Conservation (phyloP, 2,329 filamentous ascomycete species). For the Neurospora sp. region DNA sequence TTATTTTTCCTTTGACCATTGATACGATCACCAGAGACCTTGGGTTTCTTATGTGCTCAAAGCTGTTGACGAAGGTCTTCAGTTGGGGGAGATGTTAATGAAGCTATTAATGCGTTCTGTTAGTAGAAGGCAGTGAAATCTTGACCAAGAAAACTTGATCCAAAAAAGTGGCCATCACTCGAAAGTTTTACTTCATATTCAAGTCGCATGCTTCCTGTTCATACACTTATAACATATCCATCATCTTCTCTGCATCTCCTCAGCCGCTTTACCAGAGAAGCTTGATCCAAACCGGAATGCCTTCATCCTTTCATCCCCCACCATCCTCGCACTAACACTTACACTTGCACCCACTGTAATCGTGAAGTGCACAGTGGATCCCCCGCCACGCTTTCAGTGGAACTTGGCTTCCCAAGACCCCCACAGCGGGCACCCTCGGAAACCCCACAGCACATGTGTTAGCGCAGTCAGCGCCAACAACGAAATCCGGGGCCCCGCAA, state of each 20-base stretch:
- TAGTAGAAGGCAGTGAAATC: no score
- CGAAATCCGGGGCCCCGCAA: neutral
- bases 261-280: neutral
- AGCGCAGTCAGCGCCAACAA: neutral
- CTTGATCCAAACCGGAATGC: neutral
- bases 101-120: no score
- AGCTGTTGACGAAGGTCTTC: no score
- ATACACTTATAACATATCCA: no score
- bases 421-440: neutral
- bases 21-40: neutral
- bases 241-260: no score
- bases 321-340: neutral
- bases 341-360: neutral
- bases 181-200: no score
- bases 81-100: no score
- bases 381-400: neutral
- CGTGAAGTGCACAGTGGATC: neutral
- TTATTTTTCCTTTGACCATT: neutral
- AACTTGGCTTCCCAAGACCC: neutral
- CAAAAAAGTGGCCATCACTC: no score
- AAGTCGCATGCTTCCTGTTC: no score
- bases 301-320: neutral
- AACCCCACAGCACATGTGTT: neutral
- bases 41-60: no score
- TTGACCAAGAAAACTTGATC: no score